Base-by-base conservation (phyloP, 352 stramenopile species). In the Phytophthora pini region DNA sequence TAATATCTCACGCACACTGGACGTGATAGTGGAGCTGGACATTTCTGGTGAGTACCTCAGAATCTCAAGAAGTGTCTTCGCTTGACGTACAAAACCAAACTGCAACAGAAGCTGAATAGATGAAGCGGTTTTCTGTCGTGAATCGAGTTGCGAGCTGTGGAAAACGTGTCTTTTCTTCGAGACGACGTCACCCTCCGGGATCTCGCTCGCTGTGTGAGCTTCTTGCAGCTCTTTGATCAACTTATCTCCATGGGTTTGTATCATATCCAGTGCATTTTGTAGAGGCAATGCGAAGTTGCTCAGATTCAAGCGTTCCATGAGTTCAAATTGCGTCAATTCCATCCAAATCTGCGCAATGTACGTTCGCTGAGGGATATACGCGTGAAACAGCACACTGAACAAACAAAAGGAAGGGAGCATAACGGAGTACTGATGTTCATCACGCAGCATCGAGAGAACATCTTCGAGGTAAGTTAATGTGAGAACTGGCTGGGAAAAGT, bases 71-170 rank as follows among this genome's bases (percentile, higher is more conserved):
- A 84, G 71, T 5, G 61, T 69, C 61, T 92, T 90, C 24, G 65
- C 84, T 55, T 92, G 79, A 0, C 76, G 77, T 17, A 86, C 44
- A 57, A 79, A 93, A 0, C 84, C 84, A 43, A 84, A 83, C 1
- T 62, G 45, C 6, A 91, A 48, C 5, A 93, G 61, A 11, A 85
- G 45, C 9, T 73, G 41, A 3, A 80, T 61, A 0, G 36, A 70
- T 15, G 68, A 32, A 3, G 51, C 26, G 32, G 75, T 62, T 68
- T 89, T 91, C 4, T 56, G 29, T 6, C 43, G 32, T 41, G 62
- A 45, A 15, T 65, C 62, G 24, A 76, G 62, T 5, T 59, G 64
- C 13, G 65, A 46, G 24, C 56, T 62, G 32, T 78, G 68, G 17
- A 85, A 31, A 26, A 80, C 39, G 9, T 34, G 17, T 11, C 76